Evolutionary conservation across 805 yeast genomes (phyloP), one percentile per base, ranked within the genome.

Genomic region (Yarrowia divulgata): DNA sequence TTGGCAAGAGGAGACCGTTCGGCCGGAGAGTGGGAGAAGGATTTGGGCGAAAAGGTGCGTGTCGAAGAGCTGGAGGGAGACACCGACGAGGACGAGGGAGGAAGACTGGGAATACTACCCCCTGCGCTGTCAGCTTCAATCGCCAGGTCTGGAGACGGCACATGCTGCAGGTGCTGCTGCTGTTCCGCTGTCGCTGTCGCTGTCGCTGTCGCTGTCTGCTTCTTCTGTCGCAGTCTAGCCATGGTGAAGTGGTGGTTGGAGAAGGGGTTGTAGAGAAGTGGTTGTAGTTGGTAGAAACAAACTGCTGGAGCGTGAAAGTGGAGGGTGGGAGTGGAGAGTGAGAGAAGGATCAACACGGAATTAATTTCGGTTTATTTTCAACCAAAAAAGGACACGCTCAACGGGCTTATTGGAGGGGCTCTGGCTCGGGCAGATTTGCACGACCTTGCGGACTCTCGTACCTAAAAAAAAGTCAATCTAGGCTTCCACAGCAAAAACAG

Each of bases 381-480:
- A 29, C 57, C 55, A n/a, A 18, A 49, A 29, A 49, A 49, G 37
- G 12, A 23, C 32, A 18, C 42, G 4, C 55, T 50, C 57, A 34
- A 43, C 29, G 23, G 34, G 52, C 50, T 34, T 40, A 49, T 45
- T 19, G 29, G 29, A 23, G 29, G 29, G 29, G 29, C 29, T 23
- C 29, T 23, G 23, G 37, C 10, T 39, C 12, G 23, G 52, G 50
- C 50, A 40, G 58, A 37, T 37, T 37, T 54, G 60, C 60, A 19
- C 60, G 60, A 54, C 45, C 58, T 54, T 58, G 29, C 54, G 18
- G 66, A 42, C 57, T 23, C 40, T 60, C 57, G 66, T 60, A 43
- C 57, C 66, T 46, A 43, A 60, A 43, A 43, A 60, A 43, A 43
- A 43, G 66, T 46, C 57, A 18, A 46, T 43, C 50, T 60, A 10